Conservation (phyloP, 345 rosid genomes). For the Aurinia saxatilis region DNA sequence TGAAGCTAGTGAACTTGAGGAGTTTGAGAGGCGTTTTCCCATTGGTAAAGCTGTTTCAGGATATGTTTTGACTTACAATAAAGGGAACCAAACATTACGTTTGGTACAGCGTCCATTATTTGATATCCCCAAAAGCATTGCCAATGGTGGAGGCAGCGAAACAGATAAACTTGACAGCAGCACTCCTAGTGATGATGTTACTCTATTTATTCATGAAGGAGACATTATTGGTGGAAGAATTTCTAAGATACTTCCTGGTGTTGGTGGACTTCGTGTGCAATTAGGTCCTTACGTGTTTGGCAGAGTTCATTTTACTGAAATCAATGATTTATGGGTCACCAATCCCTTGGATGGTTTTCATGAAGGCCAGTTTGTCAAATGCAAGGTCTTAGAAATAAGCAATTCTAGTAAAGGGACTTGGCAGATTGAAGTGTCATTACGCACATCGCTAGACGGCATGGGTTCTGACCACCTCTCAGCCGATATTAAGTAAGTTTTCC, state of each 20-base stretch:
- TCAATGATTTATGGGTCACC: conserved; percentile 58
- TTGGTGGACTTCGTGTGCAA: conserved; percentile 84
- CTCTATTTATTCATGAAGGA: conserved; percentile 62
- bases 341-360: conserved; percentile 61
- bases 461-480: conserved; percentile 31
- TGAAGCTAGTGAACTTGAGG: conserved; percentile 66
- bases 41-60: conserved; percentile 68
- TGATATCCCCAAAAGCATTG: conserved; percentile 12
- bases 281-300: conserved; percentile 74
- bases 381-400: conserved; percentile 81
- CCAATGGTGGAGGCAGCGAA: conserved; percentile 18
- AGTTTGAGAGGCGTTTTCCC: conserved; percentile 50
- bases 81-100: conserved; percentile 60
- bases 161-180: conserved; percentile 23
- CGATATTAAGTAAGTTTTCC: conserved; percentile 42
- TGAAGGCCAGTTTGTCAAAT: conserved; percentile 88
- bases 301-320: conserved; percentile 84
- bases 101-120: conserved; percentile 52
- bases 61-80: conserved; percentile 50
- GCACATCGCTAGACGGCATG: conserved; percentile 59
- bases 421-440: conserved; percentile 75
- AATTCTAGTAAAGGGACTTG: conserved; percentile 48
- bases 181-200: conserved; percentile 29
- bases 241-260: conserved; percentile 62
- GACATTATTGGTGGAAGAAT: conserved; percentile 81